Evolutionary conservation across 2,329 filamentous ascomycete genomes (phyloP), one percentile per base, ranked within the genome.

Genomic region (Blumeria hordei): DNA sequence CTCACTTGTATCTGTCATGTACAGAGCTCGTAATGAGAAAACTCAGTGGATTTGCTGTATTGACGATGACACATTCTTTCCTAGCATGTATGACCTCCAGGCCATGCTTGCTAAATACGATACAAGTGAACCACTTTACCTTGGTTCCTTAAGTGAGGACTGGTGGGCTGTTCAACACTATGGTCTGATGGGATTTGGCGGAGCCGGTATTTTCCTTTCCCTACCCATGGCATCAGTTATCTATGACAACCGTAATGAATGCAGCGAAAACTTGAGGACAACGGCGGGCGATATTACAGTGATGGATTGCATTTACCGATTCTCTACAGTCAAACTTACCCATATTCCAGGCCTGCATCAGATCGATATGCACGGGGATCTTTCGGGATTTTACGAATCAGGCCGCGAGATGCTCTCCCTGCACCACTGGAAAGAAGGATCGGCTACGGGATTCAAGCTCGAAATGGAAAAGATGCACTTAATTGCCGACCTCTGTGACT

Each of bases 1-100:
- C 58, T 69, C 69, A 4, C 60, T 72, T 21, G 63, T 72, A 8
- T 63, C 66, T 34, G 63, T 70, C 4, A 65, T 73, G 62, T 68
- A 69, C 51, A 58, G 63, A 43, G 65, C 70, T 45, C 60, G 65
- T 53, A 63, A 68, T 28, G 60, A 66, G 0, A 62, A 65, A 36
- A 72, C 70, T 1, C 55, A 62, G 55, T 65, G 64, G 64, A 56
- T 62, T 28, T 56, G 59, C 14, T 45, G 57, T 16, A 64, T 65
- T 33, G 64, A 65, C 54, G 64, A 65, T 44, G 64, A 65, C 58
- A 65, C 64, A 12, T 65, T 65, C 59, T 65, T 65, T 34, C 64
- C 64, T 4, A 63, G 61, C 14, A 57, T 65, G 55, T 55, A 59
- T 53, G 60, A 61, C 45, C 39, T 65, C 8, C 55, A 59, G 33